Percentiles rank a stretch among this genome's conserved stretches.
These are phyloP conservation scores for Sporothrix inflata DNA, from an alignment of 2,329 filamentous ascomycete species.

Conservation along the genomic window DNA sequence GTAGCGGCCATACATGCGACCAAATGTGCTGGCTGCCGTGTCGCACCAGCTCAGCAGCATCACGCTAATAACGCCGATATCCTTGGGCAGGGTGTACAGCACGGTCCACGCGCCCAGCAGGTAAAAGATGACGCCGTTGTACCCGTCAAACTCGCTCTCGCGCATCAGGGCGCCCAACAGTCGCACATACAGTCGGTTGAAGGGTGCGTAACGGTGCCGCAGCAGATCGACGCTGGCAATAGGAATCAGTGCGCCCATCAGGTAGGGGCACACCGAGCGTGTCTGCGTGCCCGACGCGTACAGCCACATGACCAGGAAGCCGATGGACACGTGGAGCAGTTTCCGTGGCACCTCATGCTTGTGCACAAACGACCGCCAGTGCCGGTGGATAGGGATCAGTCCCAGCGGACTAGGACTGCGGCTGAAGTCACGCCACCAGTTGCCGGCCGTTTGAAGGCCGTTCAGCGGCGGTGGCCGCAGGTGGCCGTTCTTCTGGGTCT, in stretches of 20 bases:
- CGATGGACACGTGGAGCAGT: constrained; percentile 90
- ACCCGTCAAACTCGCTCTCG: constrained; percentile 90
- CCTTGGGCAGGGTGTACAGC: constrained; percentile 87
- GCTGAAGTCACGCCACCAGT: constrained; percentile 86
- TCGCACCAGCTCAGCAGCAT: constrained; percentile 97
- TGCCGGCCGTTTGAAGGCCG: constrained; percentile 38
- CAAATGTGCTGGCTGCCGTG: constrained; percentile 93
- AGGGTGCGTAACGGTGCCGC: constrained; percentile 76
- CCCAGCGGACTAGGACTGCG: constrained; percentile 90
- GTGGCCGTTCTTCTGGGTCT: constrained; percentile 61
- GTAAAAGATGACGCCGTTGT: constrained; percentile 97
- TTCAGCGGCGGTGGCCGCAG: constrained; percentile 68
- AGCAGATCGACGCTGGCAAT: constrained; percentile 81
- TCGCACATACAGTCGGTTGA: constrained; percentile 87
- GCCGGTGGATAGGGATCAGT: constrained; percentile 90
- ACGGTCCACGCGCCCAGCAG: constrained; percentile 87
- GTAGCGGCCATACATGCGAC: constrained; percentile 84
- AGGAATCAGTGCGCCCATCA: constrained; percentile 79
- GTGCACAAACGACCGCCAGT: constrained; percentile 91
- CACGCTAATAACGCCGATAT: constrained; percentile 86
- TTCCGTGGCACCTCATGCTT: constrained; percentile 97
- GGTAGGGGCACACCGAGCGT: constrained; percentile 76
- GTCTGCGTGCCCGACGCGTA: constrained; percentile 81
- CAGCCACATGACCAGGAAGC: constrained; percentile 86
- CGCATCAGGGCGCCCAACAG: constrained; percentile 90